Evolutionary conservation across 208 protist genomes (phyloP), one percentile per base, ranked within the genome.

Genomic region (Crithidia mellificae): DNA sequence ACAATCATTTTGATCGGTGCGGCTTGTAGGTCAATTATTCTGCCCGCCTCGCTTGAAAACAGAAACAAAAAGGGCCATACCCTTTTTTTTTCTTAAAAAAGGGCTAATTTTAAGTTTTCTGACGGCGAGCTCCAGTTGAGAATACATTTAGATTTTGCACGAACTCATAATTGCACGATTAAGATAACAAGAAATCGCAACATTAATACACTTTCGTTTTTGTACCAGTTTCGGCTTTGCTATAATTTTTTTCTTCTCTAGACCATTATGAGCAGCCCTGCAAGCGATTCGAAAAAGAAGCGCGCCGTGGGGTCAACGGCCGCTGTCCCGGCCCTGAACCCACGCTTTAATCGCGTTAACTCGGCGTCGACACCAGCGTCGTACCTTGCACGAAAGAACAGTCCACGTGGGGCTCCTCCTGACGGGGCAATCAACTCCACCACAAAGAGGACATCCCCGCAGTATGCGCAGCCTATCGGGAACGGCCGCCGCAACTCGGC

Each of bases 181-280:
- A n/a, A n/a, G n/a, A n/a, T n/a, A n/a, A n/a, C n/a, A n/a, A n/a
- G n/a, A n/a, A n/a, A n/a, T n/a, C n/a, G n/a, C n/a, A n/a, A 38
- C 34, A 38, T 11, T 11, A 11, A 38, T 38, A 38, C 34, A 38
- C 5, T 38, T 38, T 5, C 34, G 34, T 8, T 55, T 66, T 66
- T 25, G 41, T 32, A 32, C 14, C 11, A 30, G 27, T 47, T 61
- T 29, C 34, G 34, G 11, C 34, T 38, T 38, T 38, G 34, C 34
- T 38, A 12, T 11, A 38, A 38, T 38, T 38, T 27, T 7, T 27
- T 27, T 46, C 22, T 43, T 29, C 9, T 59, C 12, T 46, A 59
- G 44, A 57, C 24, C 24, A 32, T 9, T 15, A 74, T 74, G 68
- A 68, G 25, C 27, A 34, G 30, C n/a, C 46, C 36, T 41, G 24